Percentiles rank a stretch among this genome's conserved stretches.
These are phyloP conservation scores for Moesziomyces sp. DNA, from an alignment of 1,284 basidiomycete species.

Conservation along the genomic window DNA sequence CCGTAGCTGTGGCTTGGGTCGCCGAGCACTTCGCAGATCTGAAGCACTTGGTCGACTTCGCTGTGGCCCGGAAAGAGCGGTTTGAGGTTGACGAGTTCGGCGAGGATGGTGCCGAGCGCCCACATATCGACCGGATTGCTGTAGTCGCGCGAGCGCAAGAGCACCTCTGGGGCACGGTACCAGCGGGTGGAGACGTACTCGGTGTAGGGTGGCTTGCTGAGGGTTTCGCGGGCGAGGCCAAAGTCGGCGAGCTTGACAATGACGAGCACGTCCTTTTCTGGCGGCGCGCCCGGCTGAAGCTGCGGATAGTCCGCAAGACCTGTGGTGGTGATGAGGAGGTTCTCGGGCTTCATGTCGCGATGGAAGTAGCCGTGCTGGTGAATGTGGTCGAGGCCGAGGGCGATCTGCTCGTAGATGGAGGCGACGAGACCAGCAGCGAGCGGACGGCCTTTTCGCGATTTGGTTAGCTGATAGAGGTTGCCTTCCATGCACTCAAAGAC, in stretches of 20 bases:
- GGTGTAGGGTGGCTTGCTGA: slow-evolving; percentile 90
- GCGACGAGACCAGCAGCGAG: slow-evolving; percentile 94
- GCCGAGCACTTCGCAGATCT: slow-evolving; percentile 91
- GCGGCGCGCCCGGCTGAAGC: slow-evolving; percentile 44
- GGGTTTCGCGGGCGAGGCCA: slow-evolving; percentile 91
- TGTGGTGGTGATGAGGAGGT: slow-evolving; percentile 99
- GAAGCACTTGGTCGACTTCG: slow-evolving; percentile 90
- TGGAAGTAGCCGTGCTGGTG: slow-evolving; percentile 95
- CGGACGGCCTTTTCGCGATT: slow-evolving; percentile 90
- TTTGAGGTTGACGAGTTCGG: slow-evolving; percentile 92
- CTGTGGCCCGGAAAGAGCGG: slow-evolving; percentile 97
- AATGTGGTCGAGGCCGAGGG: slow-evolving; percentile 89
- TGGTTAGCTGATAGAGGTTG: slow-evolving; percentile 98
- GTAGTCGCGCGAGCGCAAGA: slow-evolving; percentile 90
- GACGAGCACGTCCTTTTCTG: slow-evolving; percentile 91
- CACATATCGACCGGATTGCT: slow-evolving; percentile 98
- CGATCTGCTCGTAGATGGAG: slow-evolving; percentile 92
- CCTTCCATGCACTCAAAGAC: slow-evolving; percentile 99
- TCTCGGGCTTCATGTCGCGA: slow-evolving; percentile 99
- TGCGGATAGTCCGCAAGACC: slow-evolving; percentile 91
- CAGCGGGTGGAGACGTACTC: slow-evolving; percentile 99
- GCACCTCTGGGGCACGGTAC: slow-evolving; percentile 98
- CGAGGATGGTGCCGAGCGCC: slow-evolving; percentile 98
- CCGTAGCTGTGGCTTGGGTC: slow-evolving; percentile 88
- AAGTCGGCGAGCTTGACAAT: slow-evolving; percentile 99